These are phyloP conservation scores for Bryoglossum gracile DNA, from an alignment of 495 filamentous ascomycete species.

Conservation along the genomic window DNA sequence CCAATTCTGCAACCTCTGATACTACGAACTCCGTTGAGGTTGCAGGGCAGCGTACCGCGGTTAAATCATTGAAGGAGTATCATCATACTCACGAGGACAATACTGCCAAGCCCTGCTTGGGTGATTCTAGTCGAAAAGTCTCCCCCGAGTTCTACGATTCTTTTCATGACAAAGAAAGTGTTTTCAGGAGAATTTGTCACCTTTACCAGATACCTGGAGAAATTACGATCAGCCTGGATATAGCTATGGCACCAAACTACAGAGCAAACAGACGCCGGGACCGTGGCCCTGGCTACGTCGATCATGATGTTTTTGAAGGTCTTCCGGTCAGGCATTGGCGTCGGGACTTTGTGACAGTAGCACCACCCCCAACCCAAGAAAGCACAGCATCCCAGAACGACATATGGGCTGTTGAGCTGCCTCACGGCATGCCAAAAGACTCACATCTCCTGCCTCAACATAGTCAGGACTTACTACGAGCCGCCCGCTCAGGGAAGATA, in stretches of 20 bases:
- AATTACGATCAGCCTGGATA: no score
- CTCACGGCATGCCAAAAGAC: constrained; percentile 77
- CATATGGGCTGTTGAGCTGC: constrained; percentile 50
- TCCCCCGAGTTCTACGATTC: no score
- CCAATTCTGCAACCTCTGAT: no score
- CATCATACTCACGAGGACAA: no score
- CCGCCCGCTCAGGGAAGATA: constrained; percentile 67
- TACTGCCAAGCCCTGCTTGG: no score
- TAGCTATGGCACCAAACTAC: constrained; percentile 6
- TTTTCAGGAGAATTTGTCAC: no score
- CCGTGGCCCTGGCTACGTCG: constrained; percentile 63
- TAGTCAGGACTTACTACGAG: constrained; percentile 77
- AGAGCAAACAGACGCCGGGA: constrained; percentile 58
- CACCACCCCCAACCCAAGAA: constrained; percentile 53
- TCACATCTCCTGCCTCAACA: constrained; percentile 69
- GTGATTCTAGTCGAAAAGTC: no score
- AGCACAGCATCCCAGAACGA: constrained; percentile 39
- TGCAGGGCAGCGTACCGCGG: no score
- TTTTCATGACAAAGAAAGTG: no score
- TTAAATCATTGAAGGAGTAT: no score
- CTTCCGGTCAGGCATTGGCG: constrained; percentile 91
- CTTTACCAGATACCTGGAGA: no score
- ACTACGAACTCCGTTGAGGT: no score
- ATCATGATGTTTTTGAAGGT: constrained; percentile 94
- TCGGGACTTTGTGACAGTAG: constrained; percentile 60